Evolutionary conservation across 768 basidiomycete genomes (phyloP).

Genomic region (Podaxis sp.): DNA sequence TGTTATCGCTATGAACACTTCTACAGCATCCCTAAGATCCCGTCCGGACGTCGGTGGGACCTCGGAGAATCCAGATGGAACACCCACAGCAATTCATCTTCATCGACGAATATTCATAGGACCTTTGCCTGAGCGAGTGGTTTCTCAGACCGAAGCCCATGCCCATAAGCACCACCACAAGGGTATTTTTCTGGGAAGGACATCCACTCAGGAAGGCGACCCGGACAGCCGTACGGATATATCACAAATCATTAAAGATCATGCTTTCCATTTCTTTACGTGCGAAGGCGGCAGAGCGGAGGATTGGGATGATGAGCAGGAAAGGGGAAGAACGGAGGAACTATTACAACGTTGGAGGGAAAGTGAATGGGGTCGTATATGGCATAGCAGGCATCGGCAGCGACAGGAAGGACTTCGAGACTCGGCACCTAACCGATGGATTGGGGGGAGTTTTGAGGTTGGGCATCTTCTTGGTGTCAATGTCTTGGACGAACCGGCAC

Average conservation of each 20-base stretch:
- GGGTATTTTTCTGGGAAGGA: slow-evolving; percentile 17
- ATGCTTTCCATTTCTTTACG: slow-evolving; percentile 66
- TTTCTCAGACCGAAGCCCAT: slow-evolving; percentile 39
- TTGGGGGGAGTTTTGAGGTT: slow-evolving; percentile 76
- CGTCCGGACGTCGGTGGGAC: neutral
- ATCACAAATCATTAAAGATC: slow-evolving; percentile 50
- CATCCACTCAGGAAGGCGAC: slow-evolving; percentile 25
- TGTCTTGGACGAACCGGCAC: slow-evolving; percentile 41
- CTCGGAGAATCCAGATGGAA: slow-evolving; percentile 6
- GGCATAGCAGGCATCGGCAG: slow-evolving; percentile 36
- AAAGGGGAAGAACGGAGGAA: slow-evolving; percentile 51
- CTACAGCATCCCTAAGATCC: neutral
- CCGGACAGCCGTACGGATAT: slow-evolving; percentile 36
- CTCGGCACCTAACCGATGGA: slow-evolving; percentile 44
- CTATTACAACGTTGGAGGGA: slow-evolving; percentile 62
- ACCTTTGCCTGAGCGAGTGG: slow-evolving; percentile 67
- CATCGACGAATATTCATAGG: slow-evolving; percentile 69
- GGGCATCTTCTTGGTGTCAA: slow-evolving; percentile 75
- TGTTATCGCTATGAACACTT: neutral
- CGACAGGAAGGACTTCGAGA: slow-evolving; percentile 27
- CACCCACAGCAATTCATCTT: slow-evolving; percentile 27
- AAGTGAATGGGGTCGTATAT: slow-evolving; percentile 61
- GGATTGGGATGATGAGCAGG: slow-evolving; percentile 58
- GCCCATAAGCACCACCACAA: slow-evolving; percentile 23
- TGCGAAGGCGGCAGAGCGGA: slow-evolving; percentile 61